Evolutionary conservation across 177 flowering plant genomes (phyloP), one percentile per base, ranked within the genome.

Genomic region (Vitis hybrid): DNA sequence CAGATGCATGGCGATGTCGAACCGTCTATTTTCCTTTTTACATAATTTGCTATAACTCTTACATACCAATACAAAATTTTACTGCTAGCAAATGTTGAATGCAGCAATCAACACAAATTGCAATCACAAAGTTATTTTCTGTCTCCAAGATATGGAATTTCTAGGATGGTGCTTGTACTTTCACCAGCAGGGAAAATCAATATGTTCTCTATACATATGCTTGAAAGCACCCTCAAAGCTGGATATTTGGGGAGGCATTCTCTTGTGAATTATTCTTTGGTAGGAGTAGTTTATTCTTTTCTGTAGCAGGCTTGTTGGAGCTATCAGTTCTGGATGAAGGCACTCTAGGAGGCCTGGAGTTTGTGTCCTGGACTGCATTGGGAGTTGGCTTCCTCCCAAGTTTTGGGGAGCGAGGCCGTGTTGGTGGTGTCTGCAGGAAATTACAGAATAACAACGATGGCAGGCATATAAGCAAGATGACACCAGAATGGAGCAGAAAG

Each of bases 231-330:
- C 20, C 48, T 77, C 66, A 77, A 51, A 55, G 27, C 70, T 79
- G 87, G 76, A 88, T 86, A 75, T 88, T 90, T 54, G 94, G 92
- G 41, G 92, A 86, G 66, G 85, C 77, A 83, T 88, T 88, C 73
- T 87, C 88, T 58, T 65, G 78, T n/a, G 73, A 66, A 51, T 56
- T 79, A 72, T 72, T 84, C 63, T 73, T 77, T 4, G 69, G 77
- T 27, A 66, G 69, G 51, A 55, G 72, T 67, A 35, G 69, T 57
- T 54, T 79, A 41, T 54, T 77, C 69, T 84, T 83, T 59, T 58
- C 72, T 17, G 11, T 58, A 15, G 56, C 63, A 65, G 11, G 73
- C 56, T 78, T 82, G 56, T 78, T 82, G 56, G 82, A 73, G 35
- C 65, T 69, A 52, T 67, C 81, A 51, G 61, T 67, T 71, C 65